A percentile compares a stretch with the other conserved stretches of the same genome.
Evolutionary conservation across 2,329 filamentous ascomycete genomes (phyloP).

Genomic region (Aurifilum marmelostoma): DNA sequence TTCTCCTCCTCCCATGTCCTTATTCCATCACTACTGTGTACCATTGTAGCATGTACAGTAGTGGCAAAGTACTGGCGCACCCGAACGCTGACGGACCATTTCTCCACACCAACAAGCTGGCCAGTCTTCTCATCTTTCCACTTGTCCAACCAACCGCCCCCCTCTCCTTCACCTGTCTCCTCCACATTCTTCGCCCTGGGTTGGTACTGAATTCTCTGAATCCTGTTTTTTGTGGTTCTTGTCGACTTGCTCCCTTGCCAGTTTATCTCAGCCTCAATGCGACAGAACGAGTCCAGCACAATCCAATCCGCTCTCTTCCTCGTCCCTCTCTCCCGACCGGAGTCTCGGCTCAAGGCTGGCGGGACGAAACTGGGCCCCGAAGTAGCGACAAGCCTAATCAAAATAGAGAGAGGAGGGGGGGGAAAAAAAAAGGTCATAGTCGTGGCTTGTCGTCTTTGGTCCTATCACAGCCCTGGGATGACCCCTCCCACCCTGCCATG

Average conservation of each 20-base stretch:
- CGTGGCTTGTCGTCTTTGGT: constrained; percentile 8
- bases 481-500: not conserved
- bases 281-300: not conserved
- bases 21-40: not conserved
- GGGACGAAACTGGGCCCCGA: not conserved
- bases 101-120: not conserved
- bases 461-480: constrained; percentile 2
- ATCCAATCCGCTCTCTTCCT: not conserved
- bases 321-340: not conserved
- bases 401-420: not conserved
- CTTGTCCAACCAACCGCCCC: not conserved
- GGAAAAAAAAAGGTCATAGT: not conserved
- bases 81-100: not conserved
- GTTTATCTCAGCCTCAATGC: not conserved
- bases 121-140: not conserved
- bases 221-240: not conserved
- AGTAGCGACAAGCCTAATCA: constrained; percentile 1
- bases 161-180: not conserved
- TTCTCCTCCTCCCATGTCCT: not conserved
- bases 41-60: not conserved
- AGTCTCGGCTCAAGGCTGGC: not conserved
- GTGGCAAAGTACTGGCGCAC: not conserved
- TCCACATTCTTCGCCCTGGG: not conserved
- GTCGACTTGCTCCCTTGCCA: not conserved
- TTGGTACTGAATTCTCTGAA: not conserved